phyloP scores from a whole-genome alignment of 1,139 yeast genomes.

The Saccharomyces hybrid region DNA sequence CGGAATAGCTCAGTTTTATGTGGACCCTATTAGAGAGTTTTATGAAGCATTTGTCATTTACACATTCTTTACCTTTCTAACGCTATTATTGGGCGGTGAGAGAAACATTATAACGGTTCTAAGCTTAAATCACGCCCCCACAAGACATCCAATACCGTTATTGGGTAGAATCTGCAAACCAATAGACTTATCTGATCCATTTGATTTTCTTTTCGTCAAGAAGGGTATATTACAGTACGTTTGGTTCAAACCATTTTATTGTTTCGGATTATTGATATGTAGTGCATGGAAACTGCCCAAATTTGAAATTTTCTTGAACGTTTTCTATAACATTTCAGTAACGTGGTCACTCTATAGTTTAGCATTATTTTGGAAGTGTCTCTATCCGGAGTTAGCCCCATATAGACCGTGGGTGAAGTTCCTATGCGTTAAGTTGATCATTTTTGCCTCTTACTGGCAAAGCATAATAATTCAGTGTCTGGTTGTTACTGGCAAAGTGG shows the following conservation, averaged over 20 bases:
- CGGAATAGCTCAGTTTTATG: conserved; percentile 31
- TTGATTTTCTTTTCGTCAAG: conserved; percentile 65
- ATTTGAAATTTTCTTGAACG: conserved; percentile 35
- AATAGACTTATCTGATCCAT: conserved; percentile 82
- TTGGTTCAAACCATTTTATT: conserved; percentile 83
- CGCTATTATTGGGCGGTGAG: conserved; percentile 87
- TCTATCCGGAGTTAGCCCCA: conserved; percentile 66
- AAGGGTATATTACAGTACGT: conserved; percentile 89
- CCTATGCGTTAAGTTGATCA: conserved; percentile 82
- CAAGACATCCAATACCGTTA: conserved; percentile 56
- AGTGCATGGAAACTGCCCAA: conserved; percentile 38
- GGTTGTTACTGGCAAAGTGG: conserved; percentile 48
- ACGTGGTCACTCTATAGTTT: conserved; percentile 74
- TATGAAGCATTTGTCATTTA: conserved; percentile 96
- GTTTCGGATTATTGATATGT: conserved; percentile 47
- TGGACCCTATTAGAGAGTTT: conserved; percentile 79
- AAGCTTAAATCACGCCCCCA: conserved; percentile 70
- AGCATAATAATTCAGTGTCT: conserved; percentile 63
- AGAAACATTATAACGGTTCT: conserved; percentile 60
- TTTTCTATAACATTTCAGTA: conserved; percentile 76
- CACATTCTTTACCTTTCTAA: conserved; percentile 78
- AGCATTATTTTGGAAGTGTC: conserved; percentile 87
- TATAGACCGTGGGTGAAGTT: conserved; percentile 90
- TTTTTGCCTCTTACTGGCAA: conserved; percentile 97
- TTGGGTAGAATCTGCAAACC: conserved; percentile 42